Conservation (phyloP, 2,329 filamentous ascomycete species). For the Penicillium janthinellum region DNA sequence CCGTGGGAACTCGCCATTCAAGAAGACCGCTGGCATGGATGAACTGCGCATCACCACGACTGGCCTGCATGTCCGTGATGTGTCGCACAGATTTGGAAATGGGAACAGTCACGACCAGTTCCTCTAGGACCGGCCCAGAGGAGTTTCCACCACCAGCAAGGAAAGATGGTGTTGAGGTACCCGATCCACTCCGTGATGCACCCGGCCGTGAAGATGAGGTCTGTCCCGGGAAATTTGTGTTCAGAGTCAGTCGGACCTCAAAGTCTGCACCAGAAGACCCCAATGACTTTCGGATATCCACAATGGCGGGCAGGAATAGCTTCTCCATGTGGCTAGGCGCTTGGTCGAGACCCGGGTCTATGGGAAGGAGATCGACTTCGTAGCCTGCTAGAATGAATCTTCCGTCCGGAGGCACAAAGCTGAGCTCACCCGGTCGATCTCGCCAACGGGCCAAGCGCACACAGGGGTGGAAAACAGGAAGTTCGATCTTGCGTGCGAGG, state of each 20-base stretch:
- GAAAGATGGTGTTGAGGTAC: constrained; percentile 53
- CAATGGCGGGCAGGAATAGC: constrained; percentile 76
- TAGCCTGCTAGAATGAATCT: constrained; percentile 92
- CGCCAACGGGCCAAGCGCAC: constrained; percentile 89
- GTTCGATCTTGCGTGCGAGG: constrained; percentile 72
- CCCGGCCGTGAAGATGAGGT: constrained; percentile 44
- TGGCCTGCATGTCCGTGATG: constrained; percentile 77
- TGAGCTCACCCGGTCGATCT: constrained; percentile 85
- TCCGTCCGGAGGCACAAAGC: constrained; percentile 93
- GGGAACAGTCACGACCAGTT: constrained; percentile 75
- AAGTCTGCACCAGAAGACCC: constrained; percentile 80
- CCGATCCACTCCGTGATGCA: constrained; percentile 44
- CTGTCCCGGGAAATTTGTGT: constrained; percentile 63
- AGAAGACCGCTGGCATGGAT: constrained; percentile 70
- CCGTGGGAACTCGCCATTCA: constrained; percentile 80
- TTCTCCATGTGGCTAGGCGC: constrained; percentile 58
- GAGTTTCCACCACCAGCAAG: constrained; percentile 57
- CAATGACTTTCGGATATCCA: constrained; percentile 80
- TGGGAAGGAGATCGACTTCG: constrained; percentile 85
- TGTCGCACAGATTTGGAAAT: constrained; percentile 79
- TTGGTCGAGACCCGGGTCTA: constrained; percentile 60
- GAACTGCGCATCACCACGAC: constrained; percentile 81
- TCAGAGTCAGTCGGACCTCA: constrained; percentile 76
- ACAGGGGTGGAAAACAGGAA: constrained; percentile 95
- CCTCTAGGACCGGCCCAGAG: constrained; percentile 67